Percentiles rank a stretch among this genome's conserved stretches.
Conservation (phyloP, 2,329 filamentous ascomycete species). For the Graphiopsis chlorocephala region DNA sequence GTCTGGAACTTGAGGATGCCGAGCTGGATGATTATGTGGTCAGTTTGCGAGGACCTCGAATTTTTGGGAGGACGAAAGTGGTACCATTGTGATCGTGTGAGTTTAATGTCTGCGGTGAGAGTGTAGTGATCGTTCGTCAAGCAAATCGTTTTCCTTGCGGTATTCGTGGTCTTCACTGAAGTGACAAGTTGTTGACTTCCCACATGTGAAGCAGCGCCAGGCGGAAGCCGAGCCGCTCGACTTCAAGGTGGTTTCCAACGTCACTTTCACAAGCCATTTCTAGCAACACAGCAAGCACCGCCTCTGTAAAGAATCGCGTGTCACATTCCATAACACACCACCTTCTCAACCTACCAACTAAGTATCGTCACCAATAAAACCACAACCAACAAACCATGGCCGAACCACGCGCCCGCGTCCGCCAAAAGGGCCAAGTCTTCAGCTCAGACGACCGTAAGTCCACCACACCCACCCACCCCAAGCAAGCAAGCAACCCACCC, state of each 20-base stretch:
- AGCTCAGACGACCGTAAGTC: slow-evolving; percentile 34
- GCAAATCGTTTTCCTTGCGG: neutral
- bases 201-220: neutral
- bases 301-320: neutral
- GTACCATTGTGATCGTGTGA: slow-evolving; percentile 17
- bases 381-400: slow-evolving; percentile 37
- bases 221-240: slow-evolving; percentile 11
- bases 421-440: slow-evolving; percentile 49
- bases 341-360: neutral
- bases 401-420: slow-evolving; percentile 48
- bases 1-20: slow-evolving; percentile 99
- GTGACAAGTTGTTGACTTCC: slow-evolving; percentile 13
- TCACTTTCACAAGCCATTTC: slow-evolving; percentile 15
- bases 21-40: slow-evolving; percentile 56
- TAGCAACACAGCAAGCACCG: neutral
- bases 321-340: neutral
- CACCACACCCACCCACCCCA: slow-evolving; percentile 33
- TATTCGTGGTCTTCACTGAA: neutral
- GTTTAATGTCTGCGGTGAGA: neutral
- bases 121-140: neutral
- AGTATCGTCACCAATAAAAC: neutral
- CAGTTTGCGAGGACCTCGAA: neutral
- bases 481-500: slow-evolving; percentile 19
- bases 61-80: neutral
- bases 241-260: neutral